Conservation (phyloP, 805 yeast genomes). For the Starmerella sp. region DNA sequence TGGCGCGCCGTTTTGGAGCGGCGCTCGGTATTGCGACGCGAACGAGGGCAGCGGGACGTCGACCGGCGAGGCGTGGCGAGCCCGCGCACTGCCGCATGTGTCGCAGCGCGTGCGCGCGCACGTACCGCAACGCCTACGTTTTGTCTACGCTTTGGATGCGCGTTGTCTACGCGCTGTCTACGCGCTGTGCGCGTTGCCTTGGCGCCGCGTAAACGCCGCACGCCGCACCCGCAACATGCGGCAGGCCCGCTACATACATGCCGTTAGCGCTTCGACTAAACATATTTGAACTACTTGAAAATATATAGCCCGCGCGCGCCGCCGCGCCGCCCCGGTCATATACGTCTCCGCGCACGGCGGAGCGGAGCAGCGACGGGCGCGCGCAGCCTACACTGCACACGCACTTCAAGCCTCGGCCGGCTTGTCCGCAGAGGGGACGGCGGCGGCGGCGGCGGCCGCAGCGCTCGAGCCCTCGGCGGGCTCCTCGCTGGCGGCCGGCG, state of each 20-base stretch:
- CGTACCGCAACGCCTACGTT: too few species aligned
- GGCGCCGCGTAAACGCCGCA: neutral
- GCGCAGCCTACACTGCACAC: neutral
- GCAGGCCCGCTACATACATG: neutral
- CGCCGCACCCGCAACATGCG: too few species aligned
- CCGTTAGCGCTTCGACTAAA: neutral
- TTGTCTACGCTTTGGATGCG: too few species aligned
- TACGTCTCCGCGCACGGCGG: neutral
- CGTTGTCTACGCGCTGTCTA: too few species aligned
- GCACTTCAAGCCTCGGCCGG: constrained; percentile 1
- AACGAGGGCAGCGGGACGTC: too few species aligned
- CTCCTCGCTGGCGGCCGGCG: constrained; percentile 6
- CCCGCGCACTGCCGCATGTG: too few species aligned
- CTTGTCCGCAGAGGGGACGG: constrained; percentile 5
- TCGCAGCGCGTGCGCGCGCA: too few species aligned
- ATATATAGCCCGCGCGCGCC: neutral
- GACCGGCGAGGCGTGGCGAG: too few species aligned
- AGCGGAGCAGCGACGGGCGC: neutral
- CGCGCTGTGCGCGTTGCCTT: too few species aligned
- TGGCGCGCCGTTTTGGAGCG: too few species aligned
- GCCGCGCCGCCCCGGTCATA: neutral
- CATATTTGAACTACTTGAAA: neutral
- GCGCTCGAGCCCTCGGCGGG: constrained; percentile 15
- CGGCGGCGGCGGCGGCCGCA: constrained; percentile 17
- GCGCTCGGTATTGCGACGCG: too few species aligned